Evolutionary conservation across 139 green algal genomes (phyloP).

Genomic region (Auxenochlorella protothecoides): DNA sequence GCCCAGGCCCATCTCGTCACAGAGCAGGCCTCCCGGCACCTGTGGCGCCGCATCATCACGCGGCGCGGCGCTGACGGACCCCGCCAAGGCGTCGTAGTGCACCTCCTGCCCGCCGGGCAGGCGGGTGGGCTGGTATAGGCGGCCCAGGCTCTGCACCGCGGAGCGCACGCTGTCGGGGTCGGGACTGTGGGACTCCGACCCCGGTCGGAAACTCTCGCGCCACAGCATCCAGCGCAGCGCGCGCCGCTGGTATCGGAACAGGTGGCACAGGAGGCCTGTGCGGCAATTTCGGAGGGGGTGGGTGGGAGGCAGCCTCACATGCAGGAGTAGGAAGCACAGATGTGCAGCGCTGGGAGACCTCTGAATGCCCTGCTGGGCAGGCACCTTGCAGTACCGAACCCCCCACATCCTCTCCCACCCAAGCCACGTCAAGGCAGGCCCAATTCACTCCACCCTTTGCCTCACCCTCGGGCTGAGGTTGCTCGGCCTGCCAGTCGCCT

Average conservation of each 20-base stretch:
- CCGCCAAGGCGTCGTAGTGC: neutral
- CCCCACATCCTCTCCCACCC: too few species aligned
- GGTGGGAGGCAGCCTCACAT: too few species aligned
- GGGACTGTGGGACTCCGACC: neutral
- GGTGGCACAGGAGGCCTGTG: conserved; percentile 37
- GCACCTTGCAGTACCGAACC: too few species aligned
- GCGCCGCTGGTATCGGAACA: conserved; percentile 50
- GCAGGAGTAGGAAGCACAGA: too few species aligned
- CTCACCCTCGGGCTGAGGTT: conserved; percentile 8
- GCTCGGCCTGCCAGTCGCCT: conserved; percentile 26
- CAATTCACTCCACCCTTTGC: too few species aligned
- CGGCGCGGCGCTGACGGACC: neutral
- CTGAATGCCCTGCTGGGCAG: too few species aligned
- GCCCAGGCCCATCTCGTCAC: conserved; percentile 50
- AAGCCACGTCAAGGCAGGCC: too few species aligned
- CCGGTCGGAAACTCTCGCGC: conserved; percentile 26
- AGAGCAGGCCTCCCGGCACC: conserved; percentile 24
- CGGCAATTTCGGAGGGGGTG: too few species aligned
- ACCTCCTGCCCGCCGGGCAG: neutral
- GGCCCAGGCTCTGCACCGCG: neutral
- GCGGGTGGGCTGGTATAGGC: conserved; percentile 4
- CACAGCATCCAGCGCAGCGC: conserved; percentile 53
- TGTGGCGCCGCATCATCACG: neutral
- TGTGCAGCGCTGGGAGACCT: too few species aligned
- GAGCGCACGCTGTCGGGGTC: conserved; percentile 3